Evolutionary conservation across 768 basidiomycete species (phyloP).

Genomic region (Lactarius indigo): DNA sequence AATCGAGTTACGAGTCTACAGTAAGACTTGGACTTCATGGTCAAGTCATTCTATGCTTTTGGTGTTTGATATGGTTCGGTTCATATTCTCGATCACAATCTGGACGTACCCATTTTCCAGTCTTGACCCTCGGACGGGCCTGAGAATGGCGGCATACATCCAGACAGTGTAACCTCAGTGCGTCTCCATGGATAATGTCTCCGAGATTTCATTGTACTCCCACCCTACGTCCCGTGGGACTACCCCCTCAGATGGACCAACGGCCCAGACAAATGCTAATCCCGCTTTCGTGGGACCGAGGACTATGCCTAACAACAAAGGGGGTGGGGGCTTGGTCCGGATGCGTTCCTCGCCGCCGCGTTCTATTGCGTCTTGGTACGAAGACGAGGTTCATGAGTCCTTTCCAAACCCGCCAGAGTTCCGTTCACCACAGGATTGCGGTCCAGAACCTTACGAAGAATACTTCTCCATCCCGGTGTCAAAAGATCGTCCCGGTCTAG

Average conservation of each 20-base stretch:
- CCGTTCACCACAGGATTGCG: conserved; percentile 18
- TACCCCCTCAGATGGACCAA: conserved; percentile 18
- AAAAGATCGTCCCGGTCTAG: neutral
- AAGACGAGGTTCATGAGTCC: conserved; percentile 1
- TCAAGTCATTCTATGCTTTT: no score
- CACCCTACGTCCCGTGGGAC: conserved; percentile 11
- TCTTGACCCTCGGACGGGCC: conserved; percentile 1
- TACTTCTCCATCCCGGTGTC: conserved; percentile 23
- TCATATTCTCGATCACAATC: neutral
- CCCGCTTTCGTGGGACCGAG: conserved; percentile 14
- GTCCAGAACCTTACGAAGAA: conserved; percentile 23
- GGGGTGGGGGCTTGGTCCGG: conserved; percentile 8
- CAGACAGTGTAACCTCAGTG: neutral
- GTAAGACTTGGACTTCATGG: no score
- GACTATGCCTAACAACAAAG: conserved; percentile 9
- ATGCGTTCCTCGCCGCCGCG: conserved; percentile 9
- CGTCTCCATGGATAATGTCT: conserved; percentile 19
- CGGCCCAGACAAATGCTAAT: neutral
- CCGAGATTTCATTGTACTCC: conserved; percentile 26
- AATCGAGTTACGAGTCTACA: no score
- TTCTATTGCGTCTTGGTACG: conserved; percentile 5
- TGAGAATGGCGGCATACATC: neutral
- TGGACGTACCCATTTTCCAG: conserved; percentile 2
- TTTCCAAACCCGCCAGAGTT: conserved; percentile 23
- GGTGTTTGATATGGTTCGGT: no score